A percentile compares a stretch with the other conserved stretches of the same genome.
These are phyloP conservation scores for Mitragyna speciosa DNA, from an alignment of 257 asterid genomes.

Conservation along the genomic window DNA sequence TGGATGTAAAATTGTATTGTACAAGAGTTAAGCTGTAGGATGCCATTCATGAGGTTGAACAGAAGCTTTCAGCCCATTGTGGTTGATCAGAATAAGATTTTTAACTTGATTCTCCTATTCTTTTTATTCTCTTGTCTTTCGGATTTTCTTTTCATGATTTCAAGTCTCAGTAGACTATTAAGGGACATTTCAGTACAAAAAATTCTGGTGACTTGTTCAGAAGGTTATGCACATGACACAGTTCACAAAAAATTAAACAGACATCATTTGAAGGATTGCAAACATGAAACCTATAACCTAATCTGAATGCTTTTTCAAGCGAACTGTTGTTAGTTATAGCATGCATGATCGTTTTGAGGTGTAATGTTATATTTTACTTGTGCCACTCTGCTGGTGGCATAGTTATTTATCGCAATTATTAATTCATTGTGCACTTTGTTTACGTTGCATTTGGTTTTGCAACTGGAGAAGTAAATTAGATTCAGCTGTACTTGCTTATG, in stretches of 20 bases:
- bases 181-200: background rate
- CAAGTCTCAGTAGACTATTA: background rate
- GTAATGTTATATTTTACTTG: background rate
- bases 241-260: background rate
- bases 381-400: background rate
- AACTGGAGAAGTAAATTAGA: too few species aligned
- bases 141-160: background rate
- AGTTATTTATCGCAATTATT: too few species aligned
- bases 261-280: background rate
- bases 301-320: background rate
- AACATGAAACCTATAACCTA: background rate
- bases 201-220: background rate
- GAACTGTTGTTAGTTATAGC: background rate
- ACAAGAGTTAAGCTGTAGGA: too few species aligned
- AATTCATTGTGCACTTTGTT: background rate
- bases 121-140: too few species aligned
- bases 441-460: background rate
- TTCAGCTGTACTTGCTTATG: background rate
- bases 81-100: background rate
- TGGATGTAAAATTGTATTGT: background rate
- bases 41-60: background rate
- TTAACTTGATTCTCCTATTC: background rate
- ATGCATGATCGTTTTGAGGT: background rate
- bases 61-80: background rate
- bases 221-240: background rate